A percentile compares a stretch with the other conserved stretches of the same genome.
Evolutionary conservation across 345 rosid species (phyloP).

Genomic region (Melastoma malabathricum): DNA sequence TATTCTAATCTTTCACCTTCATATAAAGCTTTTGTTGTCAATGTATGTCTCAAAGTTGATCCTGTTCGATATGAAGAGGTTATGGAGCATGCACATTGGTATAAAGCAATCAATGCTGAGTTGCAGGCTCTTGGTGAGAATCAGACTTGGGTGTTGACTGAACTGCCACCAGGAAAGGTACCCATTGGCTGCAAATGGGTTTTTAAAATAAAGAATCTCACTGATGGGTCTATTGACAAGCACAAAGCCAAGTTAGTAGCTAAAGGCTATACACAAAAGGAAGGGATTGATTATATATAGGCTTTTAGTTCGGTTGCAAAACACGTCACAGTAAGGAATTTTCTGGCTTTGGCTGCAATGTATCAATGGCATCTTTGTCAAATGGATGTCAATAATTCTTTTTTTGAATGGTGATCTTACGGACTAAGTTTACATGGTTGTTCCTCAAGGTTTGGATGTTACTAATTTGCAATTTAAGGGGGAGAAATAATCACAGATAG

Average conservation of each 20-base stretch:
- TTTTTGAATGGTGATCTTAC: background rate
- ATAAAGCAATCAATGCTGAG: background rate
- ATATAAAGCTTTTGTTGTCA: background rate
- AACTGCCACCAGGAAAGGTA: background rate
- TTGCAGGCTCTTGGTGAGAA: background rate
- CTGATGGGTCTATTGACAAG: background rate
- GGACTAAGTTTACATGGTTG: background rate
- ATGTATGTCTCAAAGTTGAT: background rate
- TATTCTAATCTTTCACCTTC: background rate
- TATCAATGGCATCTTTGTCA: background rate
- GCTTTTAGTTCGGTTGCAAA: background rate
- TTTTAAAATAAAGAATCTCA: background rate
- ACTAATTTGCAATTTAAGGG: background rate
- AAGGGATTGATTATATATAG: slow-evolving; percentile 1
- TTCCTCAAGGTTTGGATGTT: background rate
- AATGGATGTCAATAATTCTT: background rate
- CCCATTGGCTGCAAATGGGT: slow-evolving; percentile 1
- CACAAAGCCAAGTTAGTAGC: too few relatives aligned
- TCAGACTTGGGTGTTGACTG: background rate
- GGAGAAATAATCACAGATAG: too few relatives aligned
- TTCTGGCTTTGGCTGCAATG: background rate
- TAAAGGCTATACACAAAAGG: too few relatives aligned
- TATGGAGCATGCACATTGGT: background rate
- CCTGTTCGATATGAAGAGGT: too few relatives aligned
- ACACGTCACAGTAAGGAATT: background rate